Conservation (phyloP, 2,329 filamentous ascomycete species). For the Fusarium incarnatum region DNA sequence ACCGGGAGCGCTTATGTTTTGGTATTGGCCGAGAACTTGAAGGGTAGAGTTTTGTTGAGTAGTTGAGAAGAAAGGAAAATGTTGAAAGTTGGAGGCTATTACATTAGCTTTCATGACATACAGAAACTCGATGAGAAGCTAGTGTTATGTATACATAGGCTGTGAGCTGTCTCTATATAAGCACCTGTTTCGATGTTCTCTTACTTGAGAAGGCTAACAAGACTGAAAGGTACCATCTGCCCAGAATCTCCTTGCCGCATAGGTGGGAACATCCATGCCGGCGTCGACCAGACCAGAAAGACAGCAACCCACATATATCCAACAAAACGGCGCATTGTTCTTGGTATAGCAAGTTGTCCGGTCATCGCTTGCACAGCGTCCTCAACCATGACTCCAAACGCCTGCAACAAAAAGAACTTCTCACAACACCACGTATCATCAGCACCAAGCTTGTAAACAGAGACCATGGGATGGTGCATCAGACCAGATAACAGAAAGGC, state of each 20-base stretch:
- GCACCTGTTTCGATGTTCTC: fast-evolving
- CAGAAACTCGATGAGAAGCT: fast-evolving
- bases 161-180: too few relatives aligned
- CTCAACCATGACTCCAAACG: background rate
- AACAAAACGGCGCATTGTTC: too few relatives aligned
- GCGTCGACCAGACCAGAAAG: background rate
- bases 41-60: background rate
- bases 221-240: conserved; percentile 1
- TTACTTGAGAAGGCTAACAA: background rate
- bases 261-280: background rate
- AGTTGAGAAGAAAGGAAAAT: fast-evolving
- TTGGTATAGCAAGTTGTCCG: background rate
- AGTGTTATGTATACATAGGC: background rate
- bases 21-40: conserved; percentile 31
- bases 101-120: fast-evolving
- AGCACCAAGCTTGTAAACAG: background rate
- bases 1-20: conserved; percentile 28
- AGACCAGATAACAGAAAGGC: background rate
- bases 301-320: background rate
- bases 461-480: background rate
- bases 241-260: background rate
- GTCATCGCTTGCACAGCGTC: background rate
- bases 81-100: fast-evolving
- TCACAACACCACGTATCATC: background rate
- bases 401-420: background rate